These are phyloP conservation scores for Leishmania mexicana DNA, from an alignment of 208 protist species.

Conservation along the genomic window DNA sequence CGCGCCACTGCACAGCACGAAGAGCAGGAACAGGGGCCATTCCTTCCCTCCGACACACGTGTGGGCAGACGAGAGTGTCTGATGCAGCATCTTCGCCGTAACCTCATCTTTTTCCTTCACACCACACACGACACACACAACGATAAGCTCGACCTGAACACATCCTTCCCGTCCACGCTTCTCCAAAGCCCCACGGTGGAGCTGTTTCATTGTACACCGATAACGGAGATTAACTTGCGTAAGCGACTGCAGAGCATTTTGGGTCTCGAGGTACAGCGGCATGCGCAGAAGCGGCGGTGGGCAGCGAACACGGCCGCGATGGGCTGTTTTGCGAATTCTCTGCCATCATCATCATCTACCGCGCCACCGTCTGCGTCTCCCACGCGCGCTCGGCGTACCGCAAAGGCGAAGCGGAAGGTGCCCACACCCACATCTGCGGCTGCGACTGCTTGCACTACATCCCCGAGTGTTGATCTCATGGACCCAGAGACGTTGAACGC, in stretches of 20 bases:
- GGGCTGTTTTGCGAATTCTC: neutral
- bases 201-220: conserved; percentile 77
- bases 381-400: neutral
- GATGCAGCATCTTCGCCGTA: conserved; percentile 38
- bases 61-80: neutral
- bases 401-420: neutral
- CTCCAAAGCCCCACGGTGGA: conserved; percentile 48
- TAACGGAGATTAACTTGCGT: conserved; percentile 71
- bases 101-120: conserved; percentile 76
- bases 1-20: neutral
- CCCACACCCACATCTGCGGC: neutral
- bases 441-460: neutral
- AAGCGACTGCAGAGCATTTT: conserved; percentile 54
- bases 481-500: conserved; percentile 29
- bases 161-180: conserved; percentile 45
- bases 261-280: conserved; percentile 14
- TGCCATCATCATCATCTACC: neutral
- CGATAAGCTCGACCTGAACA: conserved; percentile 64
- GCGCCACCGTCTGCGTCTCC: neutral
- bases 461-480: conserved; percentile 6
- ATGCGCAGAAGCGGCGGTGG: neutral
- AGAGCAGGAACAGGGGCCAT: conserved; percentile 7
- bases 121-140: conserved; percentile 89
- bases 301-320: neutral
- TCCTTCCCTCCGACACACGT: neutral